These are phyloP conservation scores for Flaveria linearis DNA, from an alignment of 129 eudicot genomes.

Conservation along the genomic window DNA sequence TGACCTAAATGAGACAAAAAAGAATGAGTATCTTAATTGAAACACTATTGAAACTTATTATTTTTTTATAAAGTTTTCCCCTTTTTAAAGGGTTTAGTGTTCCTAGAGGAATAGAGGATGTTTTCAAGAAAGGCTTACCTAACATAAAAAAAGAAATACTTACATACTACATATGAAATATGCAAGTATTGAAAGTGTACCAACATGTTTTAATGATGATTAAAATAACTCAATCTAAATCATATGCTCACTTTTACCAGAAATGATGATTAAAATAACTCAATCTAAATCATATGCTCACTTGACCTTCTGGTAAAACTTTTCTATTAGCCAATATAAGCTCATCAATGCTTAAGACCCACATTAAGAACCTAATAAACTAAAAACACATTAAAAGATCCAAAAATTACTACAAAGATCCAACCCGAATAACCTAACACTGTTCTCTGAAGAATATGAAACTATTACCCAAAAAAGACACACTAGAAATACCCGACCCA, in stretches of 20 bases:
- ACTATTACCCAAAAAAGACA: background rate
- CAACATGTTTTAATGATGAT: background rate
- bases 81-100: no score
- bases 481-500: constrained; percentile 45
- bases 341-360: constrained; percentile 3
- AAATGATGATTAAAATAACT: background rate
- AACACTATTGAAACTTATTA: no score
- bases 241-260: background rate
- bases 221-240: background rate
- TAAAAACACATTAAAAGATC: background rate
- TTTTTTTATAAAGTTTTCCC: no score
- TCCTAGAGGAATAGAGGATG: no score
- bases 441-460: constrained; percentile 5
- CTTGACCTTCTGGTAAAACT: background rate
- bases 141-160: no score
- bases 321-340: background rate
- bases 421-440: constrained; percentile 27
- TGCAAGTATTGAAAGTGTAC: no score
- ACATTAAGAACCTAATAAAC: background rate
- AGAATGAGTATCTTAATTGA: no score
- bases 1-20: no score
- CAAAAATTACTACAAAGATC: constrained; percentile 16
- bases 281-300: background rate
- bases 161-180: no score
- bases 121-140: no score